Evolutionary conservation across 305 asterid genomes (phyloP).

Genomic region (Fraxinus floribunda): DNA sequence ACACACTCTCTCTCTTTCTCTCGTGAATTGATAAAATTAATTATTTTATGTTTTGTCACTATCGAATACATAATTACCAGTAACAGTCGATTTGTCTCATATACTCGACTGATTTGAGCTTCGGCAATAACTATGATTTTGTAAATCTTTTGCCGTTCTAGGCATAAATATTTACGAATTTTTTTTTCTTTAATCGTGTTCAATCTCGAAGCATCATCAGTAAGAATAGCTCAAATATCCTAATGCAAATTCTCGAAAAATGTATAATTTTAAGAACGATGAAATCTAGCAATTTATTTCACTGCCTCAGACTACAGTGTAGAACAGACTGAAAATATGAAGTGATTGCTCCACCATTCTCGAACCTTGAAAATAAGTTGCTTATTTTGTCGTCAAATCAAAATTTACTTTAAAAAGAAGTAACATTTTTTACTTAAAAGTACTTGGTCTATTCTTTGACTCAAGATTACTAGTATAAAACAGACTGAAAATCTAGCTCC

Average conservation of each 20-base stretch:
- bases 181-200: neutral
- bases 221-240: neutral
- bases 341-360: neutral
- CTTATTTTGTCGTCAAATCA: neutral
- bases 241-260: neutral
- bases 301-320: neutral
- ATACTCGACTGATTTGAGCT: neutral
- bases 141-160: neutral
- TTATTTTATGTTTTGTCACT: neutral
- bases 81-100: neutral
- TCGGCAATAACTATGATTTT: neutral
- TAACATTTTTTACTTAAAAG: neutral
- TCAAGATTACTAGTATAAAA: neutral
- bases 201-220: neutral
- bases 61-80: neutral
- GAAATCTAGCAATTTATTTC: neutral
- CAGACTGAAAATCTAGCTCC: neutral
- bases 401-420: too few species aligned
- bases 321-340: neutral
- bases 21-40: neutral
- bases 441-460: neutral
- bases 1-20: neutral
- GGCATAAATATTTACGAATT: neutral
- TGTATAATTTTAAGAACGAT: neutral
- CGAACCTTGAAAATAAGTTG: neutral